These are phyloP conservation scores for Hypoxylon crocopeplum DNA, from an alignment of 495 filamentous ascomycete species.

Conservation along the genomic window DNA sequence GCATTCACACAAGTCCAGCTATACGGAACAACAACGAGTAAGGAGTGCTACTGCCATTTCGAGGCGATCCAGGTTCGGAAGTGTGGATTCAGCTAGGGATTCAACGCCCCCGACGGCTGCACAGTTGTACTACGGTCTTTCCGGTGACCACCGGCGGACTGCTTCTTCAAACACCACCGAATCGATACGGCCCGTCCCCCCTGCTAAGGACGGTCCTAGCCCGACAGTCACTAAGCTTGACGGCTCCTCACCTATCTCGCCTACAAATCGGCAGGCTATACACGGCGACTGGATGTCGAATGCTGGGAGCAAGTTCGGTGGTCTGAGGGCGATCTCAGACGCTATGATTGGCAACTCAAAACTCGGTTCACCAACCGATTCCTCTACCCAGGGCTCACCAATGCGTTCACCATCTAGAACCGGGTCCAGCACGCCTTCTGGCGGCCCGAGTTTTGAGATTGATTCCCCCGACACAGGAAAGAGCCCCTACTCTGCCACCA, in stretches of 20 bases:
- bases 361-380: conserved; percentile 59
- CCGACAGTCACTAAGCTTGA: conserved; percentile 75
- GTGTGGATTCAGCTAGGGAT: conserved; percentile 65
- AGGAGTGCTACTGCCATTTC: conserved; percentile 65
- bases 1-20: conserved; percentile 71
- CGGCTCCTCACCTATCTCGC: conserved; percentile 56
- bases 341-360: conserved; percentile 67
- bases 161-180: conserved; percentile 58
- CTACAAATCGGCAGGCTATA: conserved; percentile 55
- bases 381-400: conserved; percentile 69
- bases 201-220: conserved; percentile 54
- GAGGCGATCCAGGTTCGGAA: conserved; percentile 80
- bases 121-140: conserved; percentile 69
- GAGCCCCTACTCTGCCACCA: conserved; percentile 53
- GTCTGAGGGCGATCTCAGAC: conserved; percentile 83
- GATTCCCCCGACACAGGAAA: conserved; percentile 73
- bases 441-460: conserved; percentile 77
- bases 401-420: conserved; percentile 74
- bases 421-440: conserved; percentile 86
- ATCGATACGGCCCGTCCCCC: conserved; percentile 54
- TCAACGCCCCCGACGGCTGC: conserved; percentile 48
- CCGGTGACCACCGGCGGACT: conserved; percentile 53
- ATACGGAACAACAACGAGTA: conserved; percentile 72
- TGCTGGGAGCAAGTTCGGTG: conserved; percentile 60
- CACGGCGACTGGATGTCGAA: conserved; percentile 61